Base-by-base conservation (phyloP, 768 basidiomycete genomes). In the Obba rivulosa region DNA sequence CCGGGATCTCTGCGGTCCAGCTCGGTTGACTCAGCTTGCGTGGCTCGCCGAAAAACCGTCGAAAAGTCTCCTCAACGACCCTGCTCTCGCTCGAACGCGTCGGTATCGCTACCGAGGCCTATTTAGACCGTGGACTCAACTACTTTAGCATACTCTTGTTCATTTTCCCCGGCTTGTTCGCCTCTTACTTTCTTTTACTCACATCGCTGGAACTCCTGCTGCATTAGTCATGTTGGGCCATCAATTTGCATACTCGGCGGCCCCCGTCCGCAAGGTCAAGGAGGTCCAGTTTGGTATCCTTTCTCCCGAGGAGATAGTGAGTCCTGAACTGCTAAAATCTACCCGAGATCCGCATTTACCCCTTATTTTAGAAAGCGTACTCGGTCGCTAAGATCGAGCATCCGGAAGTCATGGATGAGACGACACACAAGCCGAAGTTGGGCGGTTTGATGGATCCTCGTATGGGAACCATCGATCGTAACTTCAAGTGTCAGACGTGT, bases 261-360 rank as follows among this genome's bases (percentile, higher is more conserved):
- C 93, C 46, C 95, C 95, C 24, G 79, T 95, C 69, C 87, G 90
- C 71, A 92, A 91, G 71, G 90, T 97, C 60, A 88, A 85, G 74
- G 94, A 97, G 73, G 94, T 98, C 53, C 94, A 97, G 68, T 98
- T 97, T 76, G 93, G 95, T 61, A 92, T 99, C 59, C 84, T 99
- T 60, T 94, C 93, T 28, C 96, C 96, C 9, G 96, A 98, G 71
- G 96, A 98, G 78, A 98, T 98, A 63, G 93, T 97, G 63, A 65
- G 85, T 80, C 17, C 14, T 17, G 41, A 1, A 18, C 5, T 45
- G n/a, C 11, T 37, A 24, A 42, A 34, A 45, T 34, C 46, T 50
- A 49, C 49, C 48, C 31, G 16, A 34, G 37, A 40, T 36, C 54
- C n/a, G 48, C 43, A 43, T 28, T 56, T 25, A 53, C 48, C 51